These are phyloP conservation scores for Takashimella koratensis DNA, from an alignment of 1,284 basidiomycete species.

Conservation along the genomic window DNA sequence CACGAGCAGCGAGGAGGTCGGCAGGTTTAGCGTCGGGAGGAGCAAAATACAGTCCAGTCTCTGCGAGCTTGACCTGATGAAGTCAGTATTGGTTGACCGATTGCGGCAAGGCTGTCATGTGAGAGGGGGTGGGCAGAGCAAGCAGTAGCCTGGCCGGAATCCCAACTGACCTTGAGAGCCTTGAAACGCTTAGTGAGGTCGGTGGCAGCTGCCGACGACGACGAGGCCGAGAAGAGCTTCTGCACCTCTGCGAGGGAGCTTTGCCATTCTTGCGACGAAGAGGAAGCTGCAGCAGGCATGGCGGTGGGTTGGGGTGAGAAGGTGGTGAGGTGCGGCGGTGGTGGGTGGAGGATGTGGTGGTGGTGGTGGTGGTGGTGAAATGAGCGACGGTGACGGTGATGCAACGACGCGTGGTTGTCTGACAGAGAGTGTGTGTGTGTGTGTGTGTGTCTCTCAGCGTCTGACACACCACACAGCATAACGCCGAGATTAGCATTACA, in stretches of 20 bases:
- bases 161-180: conserved; percentile 41
- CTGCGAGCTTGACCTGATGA: conserved; percentile 46
- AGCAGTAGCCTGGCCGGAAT: not conserved
- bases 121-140: too few species aligned
- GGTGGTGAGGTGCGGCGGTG: not conserved
- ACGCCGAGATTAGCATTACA: conserved; percentile 12
- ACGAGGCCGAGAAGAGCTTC: conserved; percentile 26
- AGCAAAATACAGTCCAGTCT: conserved; percentile 48
- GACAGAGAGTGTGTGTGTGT: conserved; percentile 3
- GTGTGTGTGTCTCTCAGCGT: too few species aligned
- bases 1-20: conserved; percentile 47
- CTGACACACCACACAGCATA: conserved; percentile 12
- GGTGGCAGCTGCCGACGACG: conserved; percentile 18
- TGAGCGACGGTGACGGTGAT: not conserved
- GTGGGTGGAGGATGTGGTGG: not conserved
- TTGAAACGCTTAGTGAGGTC: conserved; percentile 32
- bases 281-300: not conserved
- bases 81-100: too few species aligned
- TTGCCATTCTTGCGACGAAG: conserved; percentile 34
- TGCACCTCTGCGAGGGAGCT: conserved; percentile 41
- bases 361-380: not conserved
- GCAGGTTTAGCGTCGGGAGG: conserved; percentile 37
- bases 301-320: not conserved
- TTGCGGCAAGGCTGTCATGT: too few species aligned
- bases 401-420: conserved; percentile 22